Evolutionary conservation across 768 basidiomycete species (phyloP), one percentile per base, ranked within the genome.

Genomic region (Xerocomus brunneocitrinus): DNA sequence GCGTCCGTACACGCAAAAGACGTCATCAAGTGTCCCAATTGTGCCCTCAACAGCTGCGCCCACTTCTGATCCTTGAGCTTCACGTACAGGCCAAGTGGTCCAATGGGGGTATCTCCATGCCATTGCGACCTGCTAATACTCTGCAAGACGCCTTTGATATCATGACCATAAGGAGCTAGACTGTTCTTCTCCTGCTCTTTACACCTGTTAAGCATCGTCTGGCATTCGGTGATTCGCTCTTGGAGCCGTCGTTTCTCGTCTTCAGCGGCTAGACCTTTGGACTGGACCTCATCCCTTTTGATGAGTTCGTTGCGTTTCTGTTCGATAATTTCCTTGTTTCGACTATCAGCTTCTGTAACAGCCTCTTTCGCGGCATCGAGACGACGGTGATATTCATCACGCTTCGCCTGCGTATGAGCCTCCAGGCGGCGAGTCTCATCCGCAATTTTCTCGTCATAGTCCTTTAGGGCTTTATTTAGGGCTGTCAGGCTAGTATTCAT

Each of bases 31-130:
- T 45, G 30, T 4, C 79, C 80, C 4, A 99, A 72, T 58, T 86
- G 79, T 47, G 69, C 68, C 56, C 86, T 73, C 59, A 98, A 68
- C n/a, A 91, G 59, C 0, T 72, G 71, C 0, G 81, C 84, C 81
- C 89, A 98, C 31, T 62, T 71, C 55, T 73, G 62, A 46, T 95
- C 88, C 60, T 76, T 80, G 35, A 91, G 79, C 61, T 84, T 87
- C 62, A 98, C 86, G 64, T 82, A 78, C 46, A 79, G 56, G 0
- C 95, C 95, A 25, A 98, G 73, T 0, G 95, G 95, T 0, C 91
- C 91, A 32, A 90, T 67, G 0, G 89, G 89, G 19, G 62, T 63
- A 43, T 83, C 76, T 3, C 90, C 90, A 27, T 72, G 56, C 91
- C 91, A 92, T 5, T 52, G 71, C 65, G 70, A 72, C 28, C 60